These are phyloP conservation scores for Hymenoscyphus repandus DNA, from an alignment of 2,329 filamentous ascomycete species.

Conservation along the genomic window DNA sequence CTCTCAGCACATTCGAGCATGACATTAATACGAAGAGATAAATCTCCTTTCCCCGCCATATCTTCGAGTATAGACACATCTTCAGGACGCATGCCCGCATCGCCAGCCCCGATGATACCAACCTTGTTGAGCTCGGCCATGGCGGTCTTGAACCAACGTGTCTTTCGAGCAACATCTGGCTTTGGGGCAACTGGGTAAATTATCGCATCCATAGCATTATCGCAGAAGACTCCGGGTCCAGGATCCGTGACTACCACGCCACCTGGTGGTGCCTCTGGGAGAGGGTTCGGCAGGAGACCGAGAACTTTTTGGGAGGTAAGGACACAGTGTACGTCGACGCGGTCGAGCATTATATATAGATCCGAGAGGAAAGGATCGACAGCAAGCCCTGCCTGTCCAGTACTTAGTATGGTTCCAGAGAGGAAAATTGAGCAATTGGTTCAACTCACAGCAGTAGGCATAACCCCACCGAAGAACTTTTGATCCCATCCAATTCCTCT, in stretches of 20 bases:
- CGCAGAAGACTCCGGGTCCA: slow-evolving; percentile 64
- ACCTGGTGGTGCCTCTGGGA: slow-evolving; percentile 48
- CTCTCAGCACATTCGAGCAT: slow-evolving; percentile 63
- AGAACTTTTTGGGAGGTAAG: slow-evolving; percentile 64
- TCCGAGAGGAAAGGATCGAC: slow-evolving; percentile 46
- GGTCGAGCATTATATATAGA: slow-evolving; percentile 63
- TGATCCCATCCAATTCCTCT: slow-evolving; percentile 69
- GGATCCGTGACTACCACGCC: slow-evolving; percentile 59
- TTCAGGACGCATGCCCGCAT: slow-evolving; percentile 55
- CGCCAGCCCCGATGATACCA: slow-evolving; percentile 64
- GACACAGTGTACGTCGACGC: slow-evolving; percentile 65
- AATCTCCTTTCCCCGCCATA: slow-evolving; percentile 45
- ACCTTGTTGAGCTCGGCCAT: slow-evolving; percentile 58
- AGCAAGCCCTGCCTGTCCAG: slow-evolving; percentile 47
- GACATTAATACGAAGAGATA: slow-evolving; percentile 59
- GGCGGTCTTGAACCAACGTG: slow-evolving; percentile 50
- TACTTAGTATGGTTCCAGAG: background rate
- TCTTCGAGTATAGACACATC: slow-evolving; percentile 50
- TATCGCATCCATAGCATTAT: slow-evolving; percentile 62
- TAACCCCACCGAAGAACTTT: slow-evolving; percentile 51
- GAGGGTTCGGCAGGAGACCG: slow-evolving; percentile 47
- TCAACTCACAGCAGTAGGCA: slow-evolving; percentile 53
- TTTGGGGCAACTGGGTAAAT: slow-evolving; percentile 53
- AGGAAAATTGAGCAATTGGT: background rate
- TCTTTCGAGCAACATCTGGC: slow-evolving; percentile 47